A percentile compares a stretch with the other conserved stretches of the same genome.
These are phyloP conservation scores for Cymbidium sinense DNA, from an alignment of 106 monocot species.

Conservation along the genomic window DNA sequence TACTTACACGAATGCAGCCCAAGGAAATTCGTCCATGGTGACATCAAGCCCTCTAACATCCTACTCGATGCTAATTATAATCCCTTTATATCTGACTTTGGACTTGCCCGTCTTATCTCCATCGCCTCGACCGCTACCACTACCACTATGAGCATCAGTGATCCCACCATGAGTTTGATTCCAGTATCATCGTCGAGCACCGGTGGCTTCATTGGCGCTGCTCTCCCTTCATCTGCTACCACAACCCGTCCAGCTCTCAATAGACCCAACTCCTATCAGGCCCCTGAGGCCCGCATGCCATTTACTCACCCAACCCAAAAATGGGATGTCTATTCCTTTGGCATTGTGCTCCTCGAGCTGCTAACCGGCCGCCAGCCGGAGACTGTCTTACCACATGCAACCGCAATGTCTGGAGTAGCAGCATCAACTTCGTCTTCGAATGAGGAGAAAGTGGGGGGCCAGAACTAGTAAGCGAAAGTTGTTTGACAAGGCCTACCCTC, in stretches of 20 bases:
- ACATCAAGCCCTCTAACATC: conserved; percentile 71
- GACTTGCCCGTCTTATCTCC: conserved; percentile 46
- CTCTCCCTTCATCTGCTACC: conserved; percentile 14
- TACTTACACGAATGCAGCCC: conserved; percentile 59
- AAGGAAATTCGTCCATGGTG: conserved; percentile 59
- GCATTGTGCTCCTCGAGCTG: conserved; percentile 68
- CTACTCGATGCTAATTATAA: conserved; percentile 63
- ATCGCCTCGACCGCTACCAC: conserved; percentile 12
- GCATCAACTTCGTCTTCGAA: conserved; percentile 21
- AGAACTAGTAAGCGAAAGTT: conserved; percentile 55
- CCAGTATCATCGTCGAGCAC: conserved; percentile 9
- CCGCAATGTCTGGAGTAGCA: not conserved
- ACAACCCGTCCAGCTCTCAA: conserved; percentile 3
- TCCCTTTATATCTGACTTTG: conserved; percentile 65
- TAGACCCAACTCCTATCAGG: conserved; percentile 29
- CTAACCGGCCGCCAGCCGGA: conserved; percentile 57
- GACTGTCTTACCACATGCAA: conserved; percentile 1
- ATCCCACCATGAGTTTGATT: not conserved
- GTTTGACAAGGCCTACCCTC: conserved; percentile 51
- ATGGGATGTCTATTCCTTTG: conserved; percentile 86
- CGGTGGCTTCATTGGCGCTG: conserved; percentile 23
- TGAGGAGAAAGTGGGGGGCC: not conserved
- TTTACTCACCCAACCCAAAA: conserved; percentile 44
- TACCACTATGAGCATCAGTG: not conserved
- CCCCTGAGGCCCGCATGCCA: conserved; percentile 48